Percentiles rank a stretch among this genome's conserved stretches.
Evolutionary conservation across 2,329 filamentous ascomycete species (phyloP).

Genomic region (Teratosphaeria epicoccoides): DNA sequence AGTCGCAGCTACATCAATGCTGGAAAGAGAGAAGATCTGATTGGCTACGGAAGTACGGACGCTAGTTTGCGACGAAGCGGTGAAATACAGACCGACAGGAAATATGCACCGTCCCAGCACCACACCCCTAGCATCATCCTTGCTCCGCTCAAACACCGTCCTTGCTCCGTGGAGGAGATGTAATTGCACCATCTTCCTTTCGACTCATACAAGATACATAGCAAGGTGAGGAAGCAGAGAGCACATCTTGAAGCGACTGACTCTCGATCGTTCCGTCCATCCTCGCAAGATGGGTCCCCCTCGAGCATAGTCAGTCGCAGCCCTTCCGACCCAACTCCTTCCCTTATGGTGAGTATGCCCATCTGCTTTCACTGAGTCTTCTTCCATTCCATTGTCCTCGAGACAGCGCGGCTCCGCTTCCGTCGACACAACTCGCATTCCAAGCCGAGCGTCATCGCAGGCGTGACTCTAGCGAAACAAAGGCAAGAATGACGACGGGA

Average conservation of each 20-base stretch:
- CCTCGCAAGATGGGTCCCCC: too few relatives aligned
- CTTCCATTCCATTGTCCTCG: not conserved
- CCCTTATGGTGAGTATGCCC: too few relatives aligned
- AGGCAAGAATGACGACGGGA: not conserved
- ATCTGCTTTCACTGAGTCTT: not conserved
- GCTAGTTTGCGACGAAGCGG: not conserved
- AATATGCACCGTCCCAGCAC: not conserved
- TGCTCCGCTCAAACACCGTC: too few relatives aligned
- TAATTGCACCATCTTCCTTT: too few relatives aligned
- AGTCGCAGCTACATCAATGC: not conserved
- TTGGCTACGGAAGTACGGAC: not conserved
- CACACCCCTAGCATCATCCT: too few relatives aligned
- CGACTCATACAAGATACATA: too few relatives aligned
- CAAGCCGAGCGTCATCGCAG: not conserved
- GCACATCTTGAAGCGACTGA: too few relatives aligned
- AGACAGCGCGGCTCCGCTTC: not conserved
- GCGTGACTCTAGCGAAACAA: not conserved
- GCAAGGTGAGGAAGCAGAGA: too few relatives aligned
- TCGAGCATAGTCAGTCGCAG: too few relatives aligned
- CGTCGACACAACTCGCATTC: not conserved
- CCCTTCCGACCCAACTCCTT: too few relatives aligned
- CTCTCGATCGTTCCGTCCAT: too few relatives aligned
- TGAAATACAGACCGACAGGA: not conserved
- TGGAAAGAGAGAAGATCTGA: not conserved
- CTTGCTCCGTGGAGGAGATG: too few relatives aligned